phyloP scores from a whole-genome alignment of 768 basidiomycete genomes.

The Daedaleopsis nitida region DNA sequence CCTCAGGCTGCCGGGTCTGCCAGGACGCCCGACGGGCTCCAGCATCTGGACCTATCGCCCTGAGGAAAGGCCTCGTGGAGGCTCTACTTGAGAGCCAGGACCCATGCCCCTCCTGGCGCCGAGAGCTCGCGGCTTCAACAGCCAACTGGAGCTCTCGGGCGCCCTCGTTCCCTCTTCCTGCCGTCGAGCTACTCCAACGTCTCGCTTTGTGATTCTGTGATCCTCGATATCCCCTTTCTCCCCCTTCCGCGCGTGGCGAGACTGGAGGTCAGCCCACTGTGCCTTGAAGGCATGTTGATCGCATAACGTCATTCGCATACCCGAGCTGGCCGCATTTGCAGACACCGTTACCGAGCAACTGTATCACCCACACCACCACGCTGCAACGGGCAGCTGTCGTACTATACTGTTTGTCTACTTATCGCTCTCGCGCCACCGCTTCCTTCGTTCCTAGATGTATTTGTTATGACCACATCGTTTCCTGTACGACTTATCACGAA shows the following conservation, averaged over 20 bases:
- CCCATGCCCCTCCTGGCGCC: neutral
- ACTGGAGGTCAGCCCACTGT: slow-evolving; percentile 1
- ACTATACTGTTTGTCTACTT: neutral
- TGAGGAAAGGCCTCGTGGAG: slow-evolving; percentile 20
- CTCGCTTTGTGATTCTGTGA: neutral
- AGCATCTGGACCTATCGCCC: slow-evolving; percentile 22
- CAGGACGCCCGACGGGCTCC: neutral
- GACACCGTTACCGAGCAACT: neutral
- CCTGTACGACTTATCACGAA: neutral
- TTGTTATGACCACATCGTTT: neutral
- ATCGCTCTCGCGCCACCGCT: neutral
- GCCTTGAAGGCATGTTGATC: slow-evolving; percentile 14
- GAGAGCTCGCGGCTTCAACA: neutral
- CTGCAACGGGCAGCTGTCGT: neutral
- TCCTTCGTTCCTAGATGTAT: neutral
- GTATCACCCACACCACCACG: neutral
- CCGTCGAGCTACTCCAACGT: neutral
- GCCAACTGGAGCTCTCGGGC: neutral
- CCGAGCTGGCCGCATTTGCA: neutral
- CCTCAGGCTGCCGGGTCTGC: neutral
- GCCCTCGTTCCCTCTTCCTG: neutral
- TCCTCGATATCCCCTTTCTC: neutral
- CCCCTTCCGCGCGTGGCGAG: slow-evolving; percentile 12
- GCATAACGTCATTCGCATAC: slow-evolving; percentile 2
- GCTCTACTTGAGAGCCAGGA: slow-evolving; percentile 5